These are phyloP conservation scores for Penicillium janthinellum DNA, from an alignment of 2,329 filamentous ascomycete genomes.

Conservation along the genomic window DNA sequence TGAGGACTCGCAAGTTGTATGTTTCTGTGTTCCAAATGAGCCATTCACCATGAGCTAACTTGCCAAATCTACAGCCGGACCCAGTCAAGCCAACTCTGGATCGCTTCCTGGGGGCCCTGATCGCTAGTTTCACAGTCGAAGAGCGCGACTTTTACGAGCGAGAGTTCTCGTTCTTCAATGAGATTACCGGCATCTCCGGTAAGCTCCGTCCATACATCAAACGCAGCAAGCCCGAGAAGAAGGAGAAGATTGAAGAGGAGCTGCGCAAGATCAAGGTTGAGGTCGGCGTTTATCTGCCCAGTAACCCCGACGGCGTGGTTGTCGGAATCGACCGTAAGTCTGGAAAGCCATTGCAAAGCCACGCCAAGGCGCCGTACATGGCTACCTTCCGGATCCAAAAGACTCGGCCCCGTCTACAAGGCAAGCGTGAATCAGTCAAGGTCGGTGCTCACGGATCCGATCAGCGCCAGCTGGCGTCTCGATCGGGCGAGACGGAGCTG, in stretches of 20 bases:
- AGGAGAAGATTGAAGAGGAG: conserved; percentile 98
- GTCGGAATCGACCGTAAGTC: conserved; percentile 98
- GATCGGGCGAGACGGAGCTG: conserved; percentile 29
- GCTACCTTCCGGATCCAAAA: conserved; percentile 97
- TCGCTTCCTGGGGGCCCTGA: conserved; percentile 80
- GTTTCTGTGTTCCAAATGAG: conserved; percentile 28
- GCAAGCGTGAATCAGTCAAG: conserved; percentile 30
- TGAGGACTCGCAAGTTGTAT: conserved; percentile 81
- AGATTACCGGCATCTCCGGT: conserved; percentile 92
- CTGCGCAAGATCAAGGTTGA: conserved; percentile 96
- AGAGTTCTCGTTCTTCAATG: conserved; percentile 97
- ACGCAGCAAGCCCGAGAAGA: conserved; percentile 91
- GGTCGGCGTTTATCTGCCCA: conserved; percentile 93
- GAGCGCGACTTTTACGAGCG: conserved; percentile 88
- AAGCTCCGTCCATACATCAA: conserved; percentile 95
- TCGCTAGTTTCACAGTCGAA: conserved; percentile 74
- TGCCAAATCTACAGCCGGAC: conserved; percentile 64
- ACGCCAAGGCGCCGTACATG: conserved; percentile 99
- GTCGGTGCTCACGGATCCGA: conserved; percentile 32
- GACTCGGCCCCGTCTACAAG: conserved; percentile 48
- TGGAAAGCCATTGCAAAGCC: conserved; percentile 93
- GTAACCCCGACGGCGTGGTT: conserved; percentile 94
- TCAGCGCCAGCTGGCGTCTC: conserved; percentile 27
- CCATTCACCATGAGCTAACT: conserved; percentile 12
- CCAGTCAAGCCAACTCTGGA: conserved; percentile 91